A percentile compares a stretch with the other conserved stretches of the same genome.
phyloP scores from a whole-genome alignment of 805 yeast genomes.

The Kodamaea kaohsiungensis region DNA sequence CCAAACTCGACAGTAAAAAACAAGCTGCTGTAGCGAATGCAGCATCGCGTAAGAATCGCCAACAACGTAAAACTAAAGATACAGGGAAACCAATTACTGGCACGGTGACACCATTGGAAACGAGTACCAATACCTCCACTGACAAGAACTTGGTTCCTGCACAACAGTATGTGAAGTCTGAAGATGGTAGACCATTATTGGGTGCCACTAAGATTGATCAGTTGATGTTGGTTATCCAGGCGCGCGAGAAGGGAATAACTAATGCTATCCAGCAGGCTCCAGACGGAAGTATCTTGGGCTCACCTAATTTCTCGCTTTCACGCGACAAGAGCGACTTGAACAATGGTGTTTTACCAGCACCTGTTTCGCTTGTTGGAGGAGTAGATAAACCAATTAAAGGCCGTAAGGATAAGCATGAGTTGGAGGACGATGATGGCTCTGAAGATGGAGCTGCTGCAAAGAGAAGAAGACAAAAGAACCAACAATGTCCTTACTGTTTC shows the following conservation, averaged over 20 bases:
- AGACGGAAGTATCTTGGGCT: conserved; percentile 67
- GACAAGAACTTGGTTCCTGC: conserved; percentile 42
- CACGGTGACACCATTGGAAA: conserved; percentile 7
- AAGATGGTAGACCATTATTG: conserved; percentile 67
- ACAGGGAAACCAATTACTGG: conserved; percentile 1
- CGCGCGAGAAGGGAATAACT: conserved; percentile 75
- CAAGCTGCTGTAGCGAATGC: not conserved
- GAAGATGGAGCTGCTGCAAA: conserved; percentile 17
- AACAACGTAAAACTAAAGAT: conserved; percentile 5
- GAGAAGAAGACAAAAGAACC: conserved; percentile 46
- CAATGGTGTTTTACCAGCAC: conserved; percentile 51
- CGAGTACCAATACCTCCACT: conserved; percentile 2
- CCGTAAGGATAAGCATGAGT: conserved; percentile 26
- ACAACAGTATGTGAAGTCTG: conserved; percentile 48
- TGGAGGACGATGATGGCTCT: conserved; percentile 20
- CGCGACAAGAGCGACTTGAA: conserved; percentile 23
- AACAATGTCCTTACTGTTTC: conserved; percentile 74
- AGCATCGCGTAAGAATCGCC: not conserved
- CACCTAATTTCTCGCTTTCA: conserved; percentile 19
- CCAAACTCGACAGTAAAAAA: conserved; percentile 4
- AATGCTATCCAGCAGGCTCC: conserved; percentile 61
- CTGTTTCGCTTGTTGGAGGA: conserved; percentile 74
- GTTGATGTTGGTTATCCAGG: conserved; percentile 87
- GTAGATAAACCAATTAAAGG: conserved; percentile 60
- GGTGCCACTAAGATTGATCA: conserved; percentile 93